Conservation (phyloP, 1,284 basidiomycete species). For the Rhodotorula sp. region DNA sequence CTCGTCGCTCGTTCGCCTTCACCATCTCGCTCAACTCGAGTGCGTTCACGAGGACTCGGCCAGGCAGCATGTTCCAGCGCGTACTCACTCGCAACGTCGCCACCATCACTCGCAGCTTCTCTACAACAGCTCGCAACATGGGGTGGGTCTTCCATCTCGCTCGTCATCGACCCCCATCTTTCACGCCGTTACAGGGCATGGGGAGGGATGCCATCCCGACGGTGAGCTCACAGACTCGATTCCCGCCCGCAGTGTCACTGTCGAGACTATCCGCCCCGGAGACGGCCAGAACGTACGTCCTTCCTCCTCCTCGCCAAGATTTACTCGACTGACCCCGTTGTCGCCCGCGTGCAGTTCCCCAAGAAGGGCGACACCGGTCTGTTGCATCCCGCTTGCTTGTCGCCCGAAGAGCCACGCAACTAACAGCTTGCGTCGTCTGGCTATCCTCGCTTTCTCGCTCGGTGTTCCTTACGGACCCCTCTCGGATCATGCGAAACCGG, state of each 20-base stretch:
- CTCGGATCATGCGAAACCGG: no score
- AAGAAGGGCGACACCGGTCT: slow-evolving; percentile 36
- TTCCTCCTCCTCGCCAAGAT: slow-evolving; percentile 32
- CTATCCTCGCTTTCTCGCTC: background rate
- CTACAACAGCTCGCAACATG: slow-evolving; percentile 23
- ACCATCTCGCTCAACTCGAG: background rate
- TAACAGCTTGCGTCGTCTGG: no score
- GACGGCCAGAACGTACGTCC: slow-evolving; percentile 47
- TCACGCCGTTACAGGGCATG: background rate
- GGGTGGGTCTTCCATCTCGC: slow-evolving; percentile 8
- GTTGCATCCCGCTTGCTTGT: background rate
- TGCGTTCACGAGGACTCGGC: no score
- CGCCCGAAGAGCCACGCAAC: no score
- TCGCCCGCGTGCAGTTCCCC: slow-evolving; percentile 20
- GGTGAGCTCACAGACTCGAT: background rate
- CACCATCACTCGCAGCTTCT: slow-evolving; percentile 15
- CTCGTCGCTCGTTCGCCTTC: background rate
- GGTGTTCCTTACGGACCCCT: background rate
- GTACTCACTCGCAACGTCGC: slow-evolving; percentile 7
- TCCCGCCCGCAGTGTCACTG: slow-evolving; percentile 43
- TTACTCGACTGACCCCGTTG: background rate
- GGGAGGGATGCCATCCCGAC: fast-evolving
- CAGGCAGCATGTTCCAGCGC: slow-evolving; percentile 6
- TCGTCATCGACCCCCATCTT: background rate
- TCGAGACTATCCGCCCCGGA: slow-evolving; percentile 47